phyloP scores from a whole-genome alignment of 106 monocot genomes.

The Dendrobium officinale region DNA sequence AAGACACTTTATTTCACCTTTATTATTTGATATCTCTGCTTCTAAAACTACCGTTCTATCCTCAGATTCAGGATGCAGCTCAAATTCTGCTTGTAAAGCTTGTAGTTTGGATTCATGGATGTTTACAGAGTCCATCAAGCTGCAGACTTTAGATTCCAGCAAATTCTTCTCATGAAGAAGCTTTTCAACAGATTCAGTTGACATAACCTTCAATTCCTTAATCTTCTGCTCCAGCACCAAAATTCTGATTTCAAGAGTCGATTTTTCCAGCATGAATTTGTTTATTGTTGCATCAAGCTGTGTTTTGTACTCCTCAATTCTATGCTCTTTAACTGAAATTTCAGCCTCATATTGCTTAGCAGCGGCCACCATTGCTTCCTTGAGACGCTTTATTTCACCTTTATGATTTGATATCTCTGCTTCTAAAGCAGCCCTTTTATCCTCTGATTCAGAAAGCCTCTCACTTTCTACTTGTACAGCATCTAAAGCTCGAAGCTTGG shows the following conservation, averaged over 20 bases:
- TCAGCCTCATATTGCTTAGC: conserved; percentile 1
- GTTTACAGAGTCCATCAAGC: neutral
- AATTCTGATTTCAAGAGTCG: conserved; percentile 16
- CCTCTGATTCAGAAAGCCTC: no score
- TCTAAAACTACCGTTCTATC: no score
- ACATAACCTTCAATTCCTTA: conserved; percentile 17
- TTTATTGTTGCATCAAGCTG: conserved; percentile 20
- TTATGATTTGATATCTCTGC: no score
- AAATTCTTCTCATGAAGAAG: conserved; percentile 28
- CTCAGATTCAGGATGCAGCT: no score
- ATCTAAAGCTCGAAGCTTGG: conserved; percentile 8
- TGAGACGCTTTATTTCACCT: no score
- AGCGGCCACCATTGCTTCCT: neutral
- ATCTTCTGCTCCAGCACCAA: conserved; percentile 25
- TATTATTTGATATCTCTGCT: no score
- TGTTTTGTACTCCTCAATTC: conserved; percentile 28
- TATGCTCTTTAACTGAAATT: conserved; percentile 19
- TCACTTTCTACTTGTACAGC: conserved; percentile 12
- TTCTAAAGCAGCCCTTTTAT: no score
- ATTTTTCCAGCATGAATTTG: conserved; percentile 21
- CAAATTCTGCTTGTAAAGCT: no score
- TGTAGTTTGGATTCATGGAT: neutral
- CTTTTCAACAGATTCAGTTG: conserved; percentile 8
- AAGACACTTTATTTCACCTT: no score
- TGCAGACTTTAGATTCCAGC: neutral